Evolutionary conservation across 2,329 filamentous ascomycete species (phyloP), one percentile per base, ranked within the genome.

Genomic region (Hawksworthiomyces lignivorus): DNA sequence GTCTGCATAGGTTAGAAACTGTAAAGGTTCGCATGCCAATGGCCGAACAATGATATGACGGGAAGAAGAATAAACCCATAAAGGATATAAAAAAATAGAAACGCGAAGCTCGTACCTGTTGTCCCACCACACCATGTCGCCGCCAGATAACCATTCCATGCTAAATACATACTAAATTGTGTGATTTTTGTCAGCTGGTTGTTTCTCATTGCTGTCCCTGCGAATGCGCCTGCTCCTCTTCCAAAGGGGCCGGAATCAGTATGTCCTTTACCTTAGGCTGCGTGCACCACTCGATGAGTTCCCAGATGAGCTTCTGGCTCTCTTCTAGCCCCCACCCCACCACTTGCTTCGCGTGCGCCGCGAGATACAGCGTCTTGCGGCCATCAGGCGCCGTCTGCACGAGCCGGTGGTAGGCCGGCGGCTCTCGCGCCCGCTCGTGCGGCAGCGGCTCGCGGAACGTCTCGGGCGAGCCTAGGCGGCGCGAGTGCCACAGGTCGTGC

Each of bases 401-500:
- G 4, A 39, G 37, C 1, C n/a, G 8, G 29, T 39, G 37, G 21
- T 18, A 32, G 11, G 37, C 29, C 3, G 34, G 21, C 5, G 34
- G 34, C 21, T 36, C n/a, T n/a, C 6, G 11, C 6, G 34, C 22
- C 18, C 34, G 34, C 34, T 36, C 34, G 21, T 36, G 22, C n/a
- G 21, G 22, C 4, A 27, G 20, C 19, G n/a, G 29, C n/a, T 39
- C 6, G 21, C 7, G 14, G n/a, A 33, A 39, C 2, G 28, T 17
- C 4, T 33, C 37, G 20, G 37, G 37, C 8, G 37, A 32, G 29
- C 29, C 37, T 9, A 39, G 20, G 14, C 37, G 37, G 10, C 37
- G 37, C n/a, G 29, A 33, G n/a, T 39, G 37, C 37, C 37, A 39
- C n/a, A 39, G 29, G 21, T 39, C 37, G 29, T 39, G 37, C 15